A percentile compares a stretch with the other conserved stretches of the same genome.
phyloP scores from a whole-genome alignment of 208 protist species.

The Angomonas deanei region DNA sequence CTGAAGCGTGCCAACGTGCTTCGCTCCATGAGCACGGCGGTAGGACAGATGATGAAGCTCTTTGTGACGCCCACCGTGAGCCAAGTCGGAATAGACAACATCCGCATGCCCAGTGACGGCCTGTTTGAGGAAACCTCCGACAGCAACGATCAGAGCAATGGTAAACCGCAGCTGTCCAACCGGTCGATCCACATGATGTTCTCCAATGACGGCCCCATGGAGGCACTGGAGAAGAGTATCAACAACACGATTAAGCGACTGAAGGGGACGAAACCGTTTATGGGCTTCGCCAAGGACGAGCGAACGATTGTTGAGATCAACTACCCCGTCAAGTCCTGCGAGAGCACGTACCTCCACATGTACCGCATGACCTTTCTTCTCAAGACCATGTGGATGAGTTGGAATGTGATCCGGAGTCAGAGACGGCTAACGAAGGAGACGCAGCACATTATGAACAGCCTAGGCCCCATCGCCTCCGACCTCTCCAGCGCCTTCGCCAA shows the following conservation, averaged over 20 bases:
- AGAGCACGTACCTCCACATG: constrained; percentile 54
- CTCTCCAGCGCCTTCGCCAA: constrained; percentile 48
- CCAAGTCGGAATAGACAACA: background rate
- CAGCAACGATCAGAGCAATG: background rate
- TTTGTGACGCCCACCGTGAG: constrained; percentile 38
- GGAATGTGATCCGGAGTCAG: constrained; percentile 77
- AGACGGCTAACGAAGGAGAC: constrained; percentile 33
- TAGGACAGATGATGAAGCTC: constrained; percentile 52
- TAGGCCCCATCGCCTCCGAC: constrained; percentile 64
- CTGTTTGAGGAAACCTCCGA: background rate
- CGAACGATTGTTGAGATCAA: constrained; percentile 56
- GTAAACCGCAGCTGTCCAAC: constrained; percentile 18
- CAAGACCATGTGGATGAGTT: constrained; percentile 81
- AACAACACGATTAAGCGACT: constrained; percentile 45
- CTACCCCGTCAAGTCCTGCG: constrained; percentile 74
- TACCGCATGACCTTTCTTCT: constrained; percentile 75
- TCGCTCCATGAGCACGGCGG: constrained; percentile 34
- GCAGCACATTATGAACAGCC: constrained; percentile 45
- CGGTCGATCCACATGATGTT: constrained; percentile 43
- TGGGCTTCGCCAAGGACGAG: constrained; percentile 74
- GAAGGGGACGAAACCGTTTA: constrained; percentile 66
- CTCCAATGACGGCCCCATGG: constrained; percentile 36
- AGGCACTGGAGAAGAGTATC: constrained; percentile 40
- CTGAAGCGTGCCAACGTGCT: constrained; percentile 78
- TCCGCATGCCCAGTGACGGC: background rate